These are phyloP conservation scores for Catunica adiposa DNA, from an alignment of 2,329 filamentous ascomycete genomes.

Conservation along the genomic window DNA sequence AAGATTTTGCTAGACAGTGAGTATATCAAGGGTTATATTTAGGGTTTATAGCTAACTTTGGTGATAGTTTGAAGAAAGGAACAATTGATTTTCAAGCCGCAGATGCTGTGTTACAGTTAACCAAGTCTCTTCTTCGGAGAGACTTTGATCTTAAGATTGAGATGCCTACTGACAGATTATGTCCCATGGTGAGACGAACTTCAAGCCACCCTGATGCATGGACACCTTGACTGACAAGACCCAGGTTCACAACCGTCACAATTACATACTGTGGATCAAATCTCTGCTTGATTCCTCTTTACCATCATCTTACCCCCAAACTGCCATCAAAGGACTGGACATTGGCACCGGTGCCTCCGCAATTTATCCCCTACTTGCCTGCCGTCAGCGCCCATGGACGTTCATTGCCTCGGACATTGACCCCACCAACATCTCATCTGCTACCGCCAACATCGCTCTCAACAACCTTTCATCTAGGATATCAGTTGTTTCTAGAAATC, in stretches of 20 bases:
- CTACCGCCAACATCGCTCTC: constrained; percentile 45
- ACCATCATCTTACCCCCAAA: constrained; percentile 31
- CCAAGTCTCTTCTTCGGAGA: constrained; percentile 56
- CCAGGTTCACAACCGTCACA: constrained; percentile 48
- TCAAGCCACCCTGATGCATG: background rate
- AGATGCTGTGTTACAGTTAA: constrained; percentile 59
- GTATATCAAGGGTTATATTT: constrained; percentile 8
- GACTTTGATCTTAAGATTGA: constrained; percentile 60
- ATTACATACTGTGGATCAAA: constrained; percentile 84
- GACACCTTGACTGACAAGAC: background rate
- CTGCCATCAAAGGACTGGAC: constrained; percentile 52
- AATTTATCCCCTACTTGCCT: constrained; percentile 78
- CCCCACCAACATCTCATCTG: constrained; percentile 46
- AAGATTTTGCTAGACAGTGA: constrained; percentile 28
- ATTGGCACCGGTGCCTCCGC: constrained; percentile 82
- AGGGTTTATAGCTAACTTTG: background rate
- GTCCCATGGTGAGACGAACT: constrained; percentile 51
- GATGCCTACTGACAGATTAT: constrained; percentile 63
- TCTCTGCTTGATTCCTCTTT: constrained; percentile 55
- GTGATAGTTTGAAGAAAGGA: constrained; percentile 23
- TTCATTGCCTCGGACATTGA: constrained; percentile 72
- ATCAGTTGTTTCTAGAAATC: constrained; percentile 38
- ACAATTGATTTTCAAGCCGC: constrained; percentile 72
- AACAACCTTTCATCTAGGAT: constrained; percentile 54
- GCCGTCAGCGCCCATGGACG: constrained; percentile 53